Evolutionary conservation across 306 rosid species (phyloP).

Genomic region (Quercus bicolor): DNA sequence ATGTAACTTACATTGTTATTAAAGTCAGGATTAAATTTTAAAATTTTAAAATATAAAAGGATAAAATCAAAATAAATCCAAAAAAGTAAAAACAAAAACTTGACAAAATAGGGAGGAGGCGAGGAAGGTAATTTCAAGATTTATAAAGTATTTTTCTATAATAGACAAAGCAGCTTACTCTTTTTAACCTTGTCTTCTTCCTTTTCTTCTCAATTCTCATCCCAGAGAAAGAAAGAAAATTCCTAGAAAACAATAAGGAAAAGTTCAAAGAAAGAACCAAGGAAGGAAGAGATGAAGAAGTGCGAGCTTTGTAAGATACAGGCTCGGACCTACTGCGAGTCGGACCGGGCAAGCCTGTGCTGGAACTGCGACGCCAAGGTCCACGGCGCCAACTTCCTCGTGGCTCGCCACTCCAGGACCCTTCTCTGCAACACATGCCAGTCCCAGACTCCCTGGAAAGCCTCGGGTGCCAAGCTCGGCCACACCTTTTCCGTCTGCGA

Average conservation of each 20-base stretch:
- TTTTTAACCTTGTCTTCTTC: too few relatives aligned
- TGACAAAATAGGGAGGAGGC: too few relatives aligned
- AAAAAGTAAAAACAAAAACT: too few relatives aligned
- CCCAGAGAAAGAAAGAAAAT: not conserved
- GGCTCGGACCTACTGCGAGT: conserved; percentile 65
- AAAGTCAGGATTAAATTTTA: too few relatives aligned
- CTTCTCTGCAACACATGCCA: conserved; percentile 78
- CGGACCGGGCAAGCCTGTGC: conserved; percentile 72
- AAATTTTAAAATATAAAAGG: too few relatives aligned
- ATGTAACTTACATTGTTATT: too few relatives aligned
- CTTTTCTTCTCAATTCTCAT: too few relatives aligned
- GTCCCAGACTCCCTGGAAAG: conserved; percentile 70
- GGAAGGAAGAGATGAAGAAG: conserved; percentile 35
- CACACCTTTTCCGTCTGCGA: conserved; percentile 59
- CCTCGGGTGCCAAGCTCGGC: conserved; percentile 63
- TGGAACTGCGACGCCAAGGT: conserved; percentile 80
- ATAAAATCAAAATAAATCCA: too few relatives aligned
- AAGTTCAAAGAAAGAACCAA: conserved; percentile 1
- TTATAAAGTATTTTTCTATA: too few relatives aligned
- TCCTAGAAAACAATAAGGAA: not conserved
- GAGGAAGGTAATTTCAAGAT: too few relatives aligned
- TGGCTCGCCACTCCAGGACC: conserved; percentile 59
- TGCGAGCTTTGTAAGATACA: conserved; percentile 67
- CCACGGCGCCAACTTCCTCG: conserved; percentile 75
- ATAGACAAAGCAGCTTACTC: too few relatives aligned